phyloP scores from a whole-genome alignment of 106 monocot species.

The Allium fistulosum region DNA sequence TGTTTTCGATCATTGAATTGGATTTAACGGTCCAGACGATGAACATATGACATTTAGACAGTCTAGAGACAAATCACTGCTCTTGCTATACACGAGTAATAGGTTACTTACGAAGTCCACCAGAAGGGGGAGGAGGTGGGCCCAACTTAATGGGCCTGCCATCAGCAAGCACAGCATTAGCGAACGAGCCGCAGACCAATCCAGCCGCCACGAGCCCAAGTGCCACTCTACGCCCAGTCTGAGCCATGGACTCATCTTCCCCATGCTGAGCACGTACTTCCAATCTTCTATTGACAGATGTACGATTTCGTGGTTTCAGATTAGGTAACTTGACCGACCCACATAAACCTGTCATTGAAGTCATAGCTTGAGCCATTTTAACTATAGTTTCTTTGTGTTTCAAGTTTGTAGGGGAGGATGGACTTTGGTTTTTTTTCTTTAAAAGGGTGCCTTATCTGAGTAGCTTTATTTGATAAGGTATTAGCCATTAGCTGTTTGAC shows the following conservation, averaged over 20 bases:
- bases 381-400: background rate
- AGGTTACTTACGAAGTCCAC: constrained; percentile 64
- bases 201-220: constrained; percentile 60
- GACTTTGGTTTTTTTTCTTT: background rate
- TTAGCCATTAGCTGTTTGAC: constrained; percentile 25
- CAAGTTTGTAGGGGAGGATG: background rate
- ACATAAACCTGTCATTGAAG: constrained; percentile 69
- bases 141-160: constrained; percentile 74
- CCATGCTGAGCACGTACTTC: constrained; percentile 34
- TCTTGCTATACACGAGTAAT: too few relatives aligned
- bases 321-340: constrained; percentile 37
- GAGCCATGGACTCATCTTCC: constrained; percentile 12
- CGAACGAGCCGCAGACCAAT: constrained; percentile 51
- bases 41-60: too few relatives aligned
- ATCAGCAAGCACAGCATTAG: constrained; percentile 60
- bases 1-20: too few relatives aligned
- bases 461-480: constrained; percentile 30
- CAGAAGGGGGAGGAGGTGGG: constrained; percentile 79
- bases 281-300: constrained; percentile 19
- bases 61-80: too few relatives aligned
- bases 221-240: constrained; percentile 44
- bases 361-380: constrained; percentile 50
- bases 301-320: constrained; percentile 51
- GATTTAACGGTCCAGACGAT: too few relatives aligned
- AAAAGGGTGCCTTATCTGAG: constrained; percentile 15